Base-by-base conservation (phyloP, 2,329 filamentous ascomycete species). In the Diaporthe sp. region DNA sequence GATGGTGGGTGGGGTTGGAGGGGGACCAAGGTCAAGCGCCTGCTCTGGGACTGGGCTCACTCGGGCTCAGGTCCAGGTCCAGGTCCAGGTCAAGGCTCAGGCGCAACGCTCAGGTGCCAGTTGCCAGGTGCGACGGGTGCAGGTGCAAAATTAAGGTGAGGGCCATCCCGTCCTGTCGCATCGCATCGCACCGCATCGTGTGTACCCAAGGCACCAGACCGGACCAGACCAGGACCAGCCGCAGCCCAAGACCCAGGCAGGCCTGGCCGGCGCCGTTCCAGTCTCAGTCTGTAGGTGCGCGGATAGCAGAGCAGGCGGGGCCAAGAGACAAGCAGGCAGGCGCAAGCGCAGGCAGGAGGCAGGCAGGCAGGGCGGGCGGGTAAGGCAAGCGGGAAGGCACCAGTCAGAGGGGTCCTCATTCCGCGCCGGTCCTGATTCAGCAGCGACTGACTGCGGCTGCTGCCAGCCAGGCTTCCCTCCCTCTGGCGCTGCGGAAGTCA, bases 201-300 rank as follows among this genome's bases (percentile, higher is more conserved):
- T 55, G 65, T 53, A 28, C 47, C 65, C 65, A 53, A 70, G 65
- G 65, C 65, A 55, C 65, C 65, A 70, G 65, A 55, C 65, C 65
- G 55, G 22, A 55, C 65, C 65, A 55, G 47, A 25, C 49, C 49
- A 51, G 44, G 44, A 49, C 63, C 5, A n/a, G 63, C 10, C 61
- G 17, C 22, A 67, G 44, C 44, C 44, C n/a, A 17, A 28, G 37
- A 22, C 65, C 65, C 5, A 42, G 49, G 6, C 34, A 42, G 63
- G 22, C 47, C 65, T 68, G 65, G 47, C 47, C 65, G 25, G 22
- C 22, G 39, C 65, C 53, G 63, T 63, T 63, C 60, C 63, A 37
- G 65, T 42, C 65, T 37, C 39, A 28, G 39, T 65, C 60, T 44
- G 42, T 20, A 20, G 42, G 15, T 44, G 42, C 42, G 42, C 42